A percentile compares a stretch with the other conserved stretches of the same genome.
These are phyloP conservation scores for Malassezia dermatis DNA, from an alignment of 1,284 basidiomycete species.

Conservation along the genomic window DNA sequence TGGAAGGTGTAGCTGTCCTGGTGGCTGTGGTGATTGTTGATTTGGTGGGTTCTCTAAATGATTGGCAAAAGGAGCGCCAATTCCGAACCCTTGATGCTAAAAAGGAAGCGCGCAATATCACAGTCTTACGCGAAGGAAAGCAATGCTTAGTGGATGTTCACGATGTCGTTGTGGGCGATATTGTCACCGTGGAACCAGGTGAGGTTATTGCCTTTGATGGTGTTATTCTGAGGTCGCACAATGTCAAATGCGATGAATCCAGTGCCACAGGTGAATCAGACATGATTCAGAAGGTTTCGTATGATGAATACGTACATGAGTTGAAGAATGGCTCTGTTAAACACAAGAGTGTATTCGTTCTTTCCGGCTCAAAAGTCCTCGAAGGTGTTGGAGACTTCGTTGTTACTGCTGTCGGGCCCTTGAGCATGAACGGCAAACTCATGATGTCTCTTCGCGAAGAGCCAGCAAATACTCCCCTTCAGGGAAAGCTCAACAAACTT, in stretches of 20 bases:
- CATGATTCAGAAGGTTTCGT: slow-evolving; percentile 77
- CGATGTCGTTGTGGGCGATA: slow-evolving; percentile 86
- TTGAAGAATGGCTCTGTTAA: slow-evolving; percentile 51
- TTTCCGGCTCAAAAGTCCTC: slow-evolving; percentile 85
- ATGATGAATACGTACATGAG: slow-evolving; percentile 60
- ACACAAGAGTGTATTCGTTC: slow-evolving; percentile 73
- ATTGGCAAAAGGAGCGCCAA: slow-evolving; percentile 95
- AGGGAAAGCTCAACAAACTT: slow-evolving; percentile 80
- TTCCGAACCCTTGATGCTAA: slow-evolving; percentile 85
- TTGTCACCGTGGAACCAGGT: slow-evolving; percentile 82
- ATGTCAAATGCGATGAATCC: slow-evolving; percentile 90
- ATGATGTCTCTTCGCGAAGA: slow-evolving; percentile 55
- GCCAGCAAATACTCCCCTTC: slow-evolving; percentile 74
- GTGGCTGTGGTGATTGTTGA: slow-evolving; percentile 60
- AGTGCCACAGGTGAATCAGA: slow-evolving; percentile 93
- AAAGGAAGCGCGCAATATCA: slow-evolving; percentile 87
- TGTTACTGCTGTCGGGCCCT: slow-evolving; percentile 78
- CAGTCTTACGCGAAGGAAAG: slow-evolving; percentile 72
- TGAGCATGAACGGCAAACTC: slow-evolving; percentile 81
- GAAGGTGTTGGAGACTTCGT: slow-evolving; percentile 91
- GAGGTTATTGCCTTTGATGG: slow-evolving; percentile 94
- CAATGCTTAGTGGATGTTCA: slow-evolving; percentile 69
- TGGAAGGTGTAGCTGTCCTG: slow-evolving; percentile 94
- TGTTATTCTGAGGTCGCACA: slow-evolving; percentile 81
- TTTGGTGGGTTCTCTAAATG: slow-evolving; percentile 70